Conservation (phyloP, 345 rosid species). For the Salix udensis region DNA sequence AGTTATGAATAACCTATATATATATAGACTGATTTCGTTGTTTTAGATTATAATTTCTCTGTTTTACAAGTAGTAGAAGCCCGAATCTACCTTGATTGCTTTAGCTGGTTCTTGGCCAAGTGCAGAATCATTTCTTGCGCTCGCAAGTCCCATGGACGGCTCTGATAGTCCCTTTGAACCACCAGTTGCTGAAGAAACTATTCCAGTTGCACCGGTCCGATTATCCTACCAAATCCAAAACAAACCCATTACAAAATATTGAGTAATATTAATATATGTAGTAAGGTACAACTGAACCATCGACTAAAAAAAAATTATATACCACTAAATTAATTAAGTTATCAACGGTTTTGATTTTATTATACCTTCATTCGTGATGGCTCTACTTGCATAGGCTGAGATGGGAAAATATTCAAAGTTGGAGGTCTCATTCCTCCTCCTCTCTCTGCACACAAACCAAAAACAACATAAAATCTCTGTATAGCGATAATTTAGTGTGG, state of each 20-base stretch:
- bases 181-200: constrained; percentile 24
- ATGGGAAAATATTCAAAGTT: constrained; percentile 93
- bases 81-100: constrained; percentile 31
- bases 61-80: background rate
- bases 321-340: background rate
- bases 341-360: constrained; percentile 11
- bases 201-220: constrained; percentile 6
- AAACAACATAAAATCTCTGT: constrained; percentile 16
- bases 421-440: constrained; percentile 79
- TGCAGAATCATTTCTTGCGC: constrained; percentile 24
- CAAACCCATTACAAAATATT: constrained; percentile 12
- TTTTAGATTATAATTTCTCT: background rate
- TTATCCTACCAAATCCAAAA: constrained; percentile 25
- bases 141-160: constrained; percentile 33
- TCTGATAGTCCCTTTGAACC: constrained; percentile 42
- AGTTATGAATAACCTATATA: background rate
- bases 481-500: background rate
- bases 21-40: background rate
- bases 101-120: constrained; percentile 30
- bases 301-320: background rate
- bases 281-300: too few relatives aligned
- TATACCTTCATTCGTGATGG: constrained; percentile 46
- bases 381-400: constrained; percentile 90
- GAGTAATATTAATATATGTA: background rate
- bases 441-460: constrained; percentile 44